phyloP scores from a whole-genome alignment of 371 early-diverging fungal genomes.

The Gilbertella persicaria region DNA sequence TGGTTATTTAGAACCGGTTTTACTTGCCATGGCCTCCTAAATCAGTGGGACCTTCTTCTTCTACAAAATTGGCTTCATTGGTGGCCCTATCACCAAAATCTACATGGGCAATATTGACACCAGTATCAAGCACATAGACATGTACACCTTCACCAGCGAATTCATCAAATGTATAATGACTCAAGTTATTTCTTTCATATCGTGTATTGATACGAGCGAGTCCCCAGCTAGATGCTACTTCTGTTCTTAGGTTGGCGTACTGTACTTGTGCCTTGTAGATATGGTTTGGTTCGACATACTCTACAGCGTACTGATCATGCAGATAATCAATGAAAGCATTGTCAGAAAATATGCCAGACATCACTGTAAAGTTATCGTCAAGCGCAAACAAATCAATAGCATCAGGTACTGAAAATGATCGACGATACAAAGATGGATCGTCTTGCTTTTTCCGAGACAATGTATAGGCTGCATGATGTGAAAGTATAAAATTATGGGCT shows the following conservation, averaged over 20 bases:
- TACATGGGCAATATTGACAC: conserved; percentile 69
- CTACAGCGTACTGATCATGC: conserved; percentile 33
- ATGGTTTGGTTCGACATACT: conserved; percentile 54
- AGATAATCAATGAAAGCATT: conserved; percentile 29
- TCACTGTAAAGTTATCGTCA: conserved; percentile 7
- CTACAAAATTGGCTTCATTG: conserved; percentile 61
- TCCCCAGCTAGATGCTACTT: conserved; percentile 53
- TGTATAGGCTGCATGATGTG: conserved; percentile 2
- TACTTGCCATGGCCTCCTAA: conserved; percentile 49
- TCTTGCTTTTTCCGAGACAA: conserved; percentile 1
- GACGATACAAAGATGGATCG: no score
- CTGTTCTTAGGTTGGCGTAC: neutral
- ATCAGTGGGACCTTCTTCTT: conserved; percentile 38
- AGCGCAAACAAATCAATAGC: neutral
- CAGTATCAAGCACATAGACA: conserved; percentile 76
- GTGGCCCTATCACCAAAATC: conserved; percentile 89
- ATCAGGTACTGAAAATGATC: conserved; percentile 2
- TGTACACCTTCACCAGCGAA: conserved; percentile 58
- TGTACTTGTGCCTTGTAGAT: conserved; percentile 29
- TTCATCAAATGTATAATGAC: conserved; percentile 44
- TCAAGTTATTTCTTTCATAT: conserved; percentile 17
- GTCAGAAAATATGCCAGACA: conserved; percentile 18
- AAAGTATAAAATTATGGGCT: conserved; percentile 8
- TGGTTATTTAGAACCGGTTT: neutral
- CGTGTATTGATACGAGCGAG: conserved; percentile 55